Percentiles rank a stretch among this genome's conserved stretches.
phyloP scores from a whole-genome alignment of 148 eudicot genomes.

The Cornus florida region DNA sequence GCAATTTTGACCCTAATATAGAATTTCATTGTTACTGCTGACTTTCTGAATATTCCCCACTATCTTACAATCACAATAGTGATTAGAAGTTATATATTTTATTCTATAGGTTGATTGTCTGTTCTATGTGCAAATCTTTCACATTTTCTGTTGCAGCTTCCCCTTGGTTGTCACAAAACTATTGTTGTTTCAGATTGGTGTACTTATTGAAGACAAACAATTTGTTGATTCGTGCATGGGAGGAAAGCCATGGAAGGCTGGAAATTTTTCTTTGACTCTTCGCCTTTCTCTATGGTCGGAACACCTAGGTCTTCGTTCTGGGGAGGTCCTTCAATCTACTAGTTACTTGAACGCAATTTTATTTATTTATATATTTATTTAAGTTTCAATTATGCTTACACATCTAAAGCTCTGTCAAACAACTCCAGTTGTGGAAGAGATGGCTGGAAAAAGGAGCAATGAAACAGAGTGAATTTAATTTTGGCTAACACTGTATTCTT shows the following conservation, averaged over 20 bases:
- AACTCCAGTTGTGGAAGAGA: background rate
- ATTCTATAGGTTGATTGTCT: background rate
- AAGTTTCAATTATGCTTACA: background rate
- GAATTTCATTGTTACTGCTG: background rate
- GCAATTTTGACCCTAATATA: background rate
- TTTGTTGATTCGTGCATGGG: conserved; percentile 76
- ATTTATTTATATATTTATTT: background rate
- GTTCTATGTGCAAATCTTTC: background rate
- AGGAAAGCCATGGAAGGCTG: conserved; percentile 91
- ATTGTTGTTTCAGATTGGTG: conserved; percentile 60
- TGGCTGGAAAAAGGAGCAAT: background rate
- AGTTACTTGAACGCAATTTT: background rate
- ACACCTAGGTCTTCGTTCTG: conserved; percentile 86
- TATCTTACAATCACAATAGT: background rate
- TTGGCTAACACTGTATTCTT: conserved; percentile 6
- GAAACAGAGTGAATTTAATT: background rate
- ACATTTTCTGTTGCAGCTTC: background rate
- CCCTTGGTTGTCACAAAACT: background rate
- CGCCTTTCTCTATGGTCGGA: conserved; percentile 96
- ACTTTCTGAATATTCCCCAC: background rate
- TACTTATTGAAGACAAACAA: conserved; percentile 94
- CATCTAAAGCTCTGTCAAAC: background rate
- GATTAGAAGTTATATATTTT: too few species aligned
- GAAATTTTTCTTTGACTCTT: conserved; percentile 83
- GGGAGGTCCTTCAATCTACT: conserved; percentile 50